Evolutionary conservation across 441 rosid species (phyloP), one percentile per base, ranked within the genome.

Genomic region (Populus trichocarpa): DNA sequence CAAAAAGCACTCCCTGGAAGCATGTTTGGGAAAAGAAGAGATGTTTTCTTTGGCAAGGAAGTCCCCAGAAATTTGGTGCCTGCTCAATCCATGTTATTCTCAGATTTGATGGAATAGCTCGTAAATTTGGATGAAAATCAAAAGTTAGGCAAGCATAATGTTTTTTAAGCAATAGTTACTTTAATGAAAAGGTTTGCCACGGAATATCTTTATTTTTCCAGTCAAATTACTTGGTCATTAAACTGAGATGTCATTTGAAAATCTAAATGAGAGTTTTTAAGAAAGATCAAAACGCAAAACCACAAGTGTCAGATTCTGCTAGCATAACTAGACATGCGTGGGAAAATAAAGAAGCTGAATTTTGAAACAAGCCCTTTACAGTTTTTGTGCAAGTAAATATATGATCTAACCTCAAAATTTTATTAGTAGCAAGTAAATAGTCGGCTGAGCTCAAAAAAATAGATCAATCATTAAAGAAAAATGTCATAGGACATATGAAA

Each of bases 21-120:
- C 38, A 77, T 81, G 80, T 75, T 82, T 40, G 83, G 86, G 74
- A 81, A 85, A 63, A 73, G 80, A 78, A 84, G 84, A 69, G 93
- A 81, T 75, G 86, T 36, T 78, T 78, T 72, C 59, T 82, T 74
- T 53, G 81, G 68, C 63, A 83, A 68, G 57, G 81, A 80, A 76
- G 78, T 78, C 69, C 82, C 81, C 35, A 85, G 71, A 75, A 79
- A 81, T 67, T 79, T 80, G 77, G 81, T 81, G 57, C 90, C 91
- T 88, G 85, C 71, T 30, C 68, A 78, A 75, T 57, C 71, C 25
- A 77, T 38, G 40, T 74, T 50, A 81, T 71, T 23, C 13, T 40
- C 67, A 67, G 61, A 68, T 64, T 13, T 59, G 42, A 32, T 16
- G 71, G 22, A 14, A 26, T 53, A 38, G 30, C 22, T 57, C 10